These are phyloP conservation scores for Harringtonia aguacate DNA, from an alignment of 2,329 filamentous ascomycete genomes.

Conservation along the genomic window DNA sequence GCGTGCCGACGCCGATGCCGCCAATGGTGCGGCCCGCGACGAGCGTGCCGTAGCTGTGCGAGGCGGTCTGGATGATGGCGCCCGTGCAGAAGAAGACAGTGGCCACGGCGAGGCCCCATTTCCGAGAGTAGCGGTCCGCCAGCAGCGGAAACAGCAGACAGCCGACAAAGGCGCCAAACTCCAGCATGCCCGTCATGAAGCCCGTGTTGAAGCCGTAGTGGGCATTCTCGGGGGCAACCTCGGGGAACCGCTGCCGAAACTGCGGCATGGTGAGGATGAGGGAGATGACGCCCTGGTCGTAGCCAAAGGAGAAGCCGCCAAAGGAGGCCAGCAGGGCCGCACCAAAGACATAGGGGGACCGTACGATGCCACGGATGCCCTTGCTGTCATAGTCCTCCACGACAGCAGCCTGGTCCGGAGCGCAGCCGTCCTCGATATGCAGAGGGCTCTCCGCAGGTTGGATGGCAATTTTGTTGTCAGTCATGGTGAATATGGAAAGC, in stretches of 20 bases:
- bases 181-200: slow-evolving; percentile 31
- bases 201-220: slow-evolving; percentile 22
- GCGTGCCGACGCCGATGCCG: slow-evolving; percentile 18
- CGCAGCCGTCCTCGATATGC: too few relatives aligned
- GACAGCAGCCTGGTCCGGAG: too few relatives aligned
- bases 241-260: slow-evolving; percentile 32
- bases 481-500: too few relatives aligned
- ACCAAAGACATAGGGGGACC: slow-evolving; percentile 29
- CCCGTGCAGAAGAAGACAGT: slow-evolving; percentile 29
- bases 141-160: slow-evolving; percentile 23
- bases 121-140: slow-evolving; percentile 30
- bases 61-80: slow-evolving; percentile 25
- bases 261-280: slow-evolving; percentile 42
- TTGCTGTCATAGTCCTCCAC: too few relatives aligned
- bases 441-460: too few relatives aligned
- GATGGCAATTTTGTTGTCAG: too few relatives aligned
- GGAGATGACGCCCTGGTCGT: slow-evolving; percentile 25
- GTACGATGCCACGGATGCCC: too few relatives aligned
- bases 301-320: slow-evolving; percentile 29
- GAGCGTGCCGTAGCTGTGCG: slow-evolving; percentile 15
- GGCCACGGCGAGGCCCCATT: slow-evolving; percentile 27
- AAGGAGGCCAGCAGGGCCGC: slow-evolving; percentile 21
- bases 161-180: slow-evolving; percentile 27
- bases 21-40: slow-evolving; percentile 19
- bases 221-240: slow-evolving; percentile 7